Conservation (phyloP, 306 rosid species). For the Acacia acuminata region DNA sequence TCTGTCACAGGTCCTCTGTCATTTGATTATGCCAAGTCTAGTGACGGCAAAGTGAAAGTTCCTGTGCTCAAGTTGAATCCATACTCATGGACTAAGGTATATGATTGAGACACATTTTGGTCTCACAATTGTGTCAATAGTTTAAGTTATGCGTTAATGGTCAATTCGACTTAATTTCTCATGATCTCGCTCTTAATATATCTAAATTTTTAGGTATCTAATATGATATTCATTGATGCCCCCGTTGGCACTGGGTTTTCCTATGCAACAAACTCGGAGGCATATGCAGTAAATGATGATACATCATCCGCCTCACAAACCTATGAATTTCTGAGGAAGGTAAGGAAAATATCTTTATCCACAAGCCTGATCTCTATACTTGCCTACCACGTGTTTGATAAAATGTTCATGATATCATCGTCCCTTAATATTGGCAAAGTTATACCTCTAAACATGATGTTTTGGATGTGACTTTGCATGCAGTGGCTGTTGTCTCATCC, state of each 20-base stretch:
- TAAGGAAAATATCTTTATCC: neutral
- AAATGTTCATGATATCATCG: neutral
- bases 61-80: conserved; percentile 23
- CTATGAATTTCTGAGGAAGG: conserved; percentile 9
- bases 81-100: conserved; percentile 44
- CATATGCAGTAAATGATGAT: neutral
- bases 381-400: neutral
- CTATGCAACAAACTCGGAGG: neutral
- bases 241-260: conserved; percentile 18
- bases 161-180: neutral
- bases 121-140: neutral
- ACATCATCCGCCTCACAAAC: neutral
- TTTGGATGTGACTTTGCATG: neutral
- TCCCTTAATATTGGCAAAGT: neutral
- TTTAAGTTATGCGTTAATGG: neutral
- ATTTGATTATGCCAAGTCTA: conserved; percentile 28
- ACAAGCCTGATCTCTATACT: neutral
- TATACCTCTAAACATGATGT: neutral
- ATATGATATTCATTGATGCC: neutral
- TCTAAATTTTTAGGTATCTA: neutral
- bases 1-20: conserved; percentile 31
- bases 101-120: neutral
- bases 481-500: conserved; percentile 41
- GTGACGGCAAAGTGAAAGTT: neutral
- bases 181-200: neutral